Conservation (phyloP, 1,284 basidiomycete genomes). For the Mycosarcoma maydis region DNA sequence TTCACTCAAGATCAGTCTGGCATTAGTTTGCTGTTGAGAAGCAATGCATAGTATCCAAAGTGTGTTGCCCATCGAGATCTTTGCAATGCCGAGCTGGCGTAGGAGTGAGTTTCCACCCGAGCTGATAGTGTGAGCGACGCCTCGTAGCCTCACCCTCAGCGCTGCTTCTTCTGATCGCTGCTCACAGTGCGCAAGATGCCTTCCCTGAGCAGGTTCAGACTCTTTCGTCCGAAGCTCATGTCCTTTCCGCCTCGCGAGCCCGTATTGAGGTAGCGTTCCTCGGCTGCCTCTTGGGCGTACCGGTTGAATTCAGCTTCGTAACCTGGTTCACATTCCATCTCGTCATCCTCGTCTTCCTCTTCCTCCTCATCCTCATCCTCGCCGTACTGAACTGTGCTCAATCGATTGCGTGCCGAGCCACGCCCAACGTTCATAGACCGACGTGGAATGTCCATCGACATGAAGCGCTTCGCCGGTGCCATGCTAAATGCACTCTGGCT, state of each 20-base stretch:
- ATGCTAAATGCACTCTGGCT: slow-evolving; percentile 54
- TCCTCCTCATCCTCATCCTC: slow-evolving; percentile 28
- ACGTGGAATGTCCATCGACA: slow-evolving; percentile 38
- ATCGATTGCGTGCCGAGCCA: slow-evolving; percentile 4
- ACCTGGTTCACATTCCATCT: slow-evolving; percentile 38
- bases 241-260: slow-evolving; percentile 9
- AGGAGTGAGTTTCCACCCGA: too few relatives aligned
- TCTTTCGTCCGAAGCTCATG: slow-evolving; percentile 42
- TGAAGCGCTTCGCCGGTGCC: slow-evolving; percentile 37
- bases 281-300: slow-evolving; percentile 36
- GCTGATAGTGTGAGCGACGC: too few relatives aligned
- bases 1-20: too few relatives aligned
- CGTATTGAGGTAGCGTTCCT: slow-evolving; percentile 9
- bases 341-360: slow-evolving; percentile 32
- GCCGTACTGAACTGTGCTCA: slow-evolving; percentile 20
- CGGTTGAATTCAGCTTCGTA: slow-evolving; percentile 46
- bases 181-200: slow-evolving; percentile 19
- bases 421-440: slow-evolving; percentile 33
- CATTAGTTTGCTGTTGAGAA: too few relatives aligned
- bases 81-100: too few relatives aligned
- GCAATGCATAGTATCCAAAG: too few relatives aligned
- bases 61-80: too few relatives aligned
- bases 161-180: slow-evolving; percentile 8
- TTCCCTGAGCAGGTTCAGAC: slow-evolving; percentile 39
- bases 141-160: background rate